A percentile compares a stretch with the other conserved stretches of the same genome.
These are phyloP conservation scores for Chytriomyces sp. DNA, from an alignment of 192 early-diverging fungal species.

Conservation along the genomic window DNA sequence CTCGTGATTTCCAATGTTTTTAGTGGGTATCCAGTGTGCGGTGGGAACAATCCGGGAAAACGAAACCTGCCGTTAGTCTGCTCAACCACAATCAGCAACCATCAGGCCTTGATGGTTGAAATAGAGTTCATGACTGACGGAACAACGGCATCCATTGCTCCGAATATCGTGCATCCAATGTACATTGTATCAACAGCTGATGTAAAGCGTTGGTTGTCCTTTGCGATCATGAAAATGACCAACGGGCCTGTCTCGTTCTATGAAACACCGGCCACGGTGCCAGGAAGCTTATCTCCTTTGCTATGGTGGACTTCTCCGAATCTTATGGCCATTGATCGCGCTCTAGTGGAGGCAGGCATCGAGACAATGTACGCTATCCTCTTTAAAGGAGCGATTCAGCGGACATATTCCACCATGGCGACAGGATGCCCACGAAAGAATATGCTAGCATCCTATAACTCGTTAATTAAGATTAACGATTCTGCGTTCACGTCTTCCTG, in stretches of 20 bases:
- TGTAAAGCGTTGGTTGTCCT: not conserved
- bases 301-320: conserved; percentile 40
- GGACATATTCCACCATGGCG: conserved; percentile 13
- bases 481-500: conserved; percentile 1
- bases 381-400: conserved; percentile 20
- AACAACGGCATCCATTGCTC: conserved; percentile 35
- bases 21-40: conserved; percentile 2
- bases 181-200: not conserved
- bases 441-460: not conserved
- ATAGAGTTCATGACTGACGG: conserved; percentile 32
- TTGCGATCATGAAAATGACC: not conserved
- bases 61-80: conserved; percentile 9
- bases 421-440: conserved; percentile 9
- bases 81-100: conserved; percentile 23
- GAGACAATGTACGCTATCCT: conserved; percentile 38
- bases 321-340: conserved; percentile 24
- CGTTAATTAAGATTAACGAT: not conserved
- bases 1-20: conserved; percentile 18
- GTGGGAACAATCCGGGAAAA: not conserved
- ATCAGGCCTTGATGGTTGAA: not conserved
- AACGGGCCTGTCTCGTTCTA: not conserved
- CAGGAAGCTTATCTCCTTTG: conserved; percentile 33
- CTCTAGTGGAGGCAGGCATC: conserved; percentile 31
- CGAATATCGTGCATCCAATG: conserved; percentile 7
- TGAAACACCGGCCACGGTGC: conserved; percentile 12